Base-by-base conservation (phyloP, 202 grass and related monocot genomes). In the Eragrostis tef region DNA sequence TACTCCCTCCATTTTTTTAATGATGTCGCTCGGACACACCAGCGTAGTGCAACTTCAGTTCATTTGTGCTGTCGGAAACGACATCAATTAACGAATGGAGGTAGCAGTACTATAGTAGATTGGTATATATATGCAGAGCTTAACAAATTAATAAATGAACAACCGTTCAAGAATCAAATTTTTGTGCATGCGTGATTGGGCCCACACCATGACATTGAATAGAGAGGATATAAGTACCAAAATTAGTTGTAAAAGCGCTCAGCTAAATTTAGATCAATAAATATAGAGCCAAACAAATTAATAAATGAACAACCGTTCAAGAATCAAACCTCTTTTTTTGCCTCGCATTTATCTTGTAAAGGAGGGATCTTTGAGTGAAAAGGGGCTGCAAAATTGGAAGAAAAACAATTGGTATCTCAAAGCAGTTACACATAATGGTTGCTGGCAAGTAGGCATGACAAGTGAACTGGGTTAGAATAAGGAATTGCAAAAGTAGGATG, bases 291-390 rank as follows among this genome's bases (percentile, higher is more conserved):
- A 78, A 50, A 29, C 43, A 6, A 14, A 20, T 20, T 21, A 34
- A 10, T 21, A 53, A 5, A 39, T 7, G 47, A 22, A 6, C 36
- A n/a, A 24, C 19, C 7, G 1, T 60, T 26, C 22, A 61, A 61
- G 64, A 34, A 24, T 6, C 77, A 12, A 57, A 99, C 96, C 96
- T 99, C 67, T 91, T 95, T 87, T 93, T 91, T 12, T 64, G 81
- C 79, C 87, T 95, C 36, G 93, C 90, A n/a, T 91, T 80, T 75
- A 91, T 91, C 83, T 95, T 95, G 87, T 99, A 93, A 70, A 84
- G 88, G 59, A 99, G 89, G 67, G 80, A 93, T 93, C 96, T 94
- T 83, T 95, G 93, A 88, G 91, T 86, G 87, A 99, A 95, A 82
- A 68, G 74, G 3, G 96, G 93, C 96, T 99, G 87, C 66, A 88